These are phyloP conservation scores for Rubia yunnanensis DNA, from an alignment of 257 asterid species.

Conservation along the genomic window DNA sequence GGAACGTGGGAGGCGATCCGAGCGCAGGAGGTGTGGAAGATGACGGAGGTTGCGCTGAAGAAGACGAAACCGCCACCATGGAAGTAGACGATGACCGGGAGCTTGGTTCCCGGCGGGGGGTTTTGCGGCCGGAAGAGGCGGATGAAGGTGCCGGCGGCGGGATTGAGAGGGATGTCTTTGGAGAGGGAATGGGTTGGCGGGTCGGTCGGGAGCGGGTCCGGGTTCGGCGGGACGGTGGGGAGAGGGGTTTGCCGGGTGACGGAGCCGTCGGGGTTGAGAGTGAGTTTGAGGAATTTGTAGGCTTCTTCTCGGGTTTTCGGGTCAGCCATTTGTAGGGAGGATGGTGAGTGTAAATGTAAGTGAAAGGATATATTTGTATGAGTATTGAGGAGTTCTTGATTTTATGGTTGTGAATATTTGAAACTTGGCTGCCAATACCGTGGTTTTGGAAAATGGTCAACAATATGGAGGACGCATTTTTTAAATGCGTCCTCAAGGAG, in stretches of 20 bases:
- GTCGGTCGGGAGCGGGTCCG: conserved; percentile 7
- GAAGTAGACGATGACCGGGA: conserved; percentile 45
- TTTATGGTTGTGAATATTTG: too few relatives aligned
- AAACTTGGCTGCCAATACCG: too few relatives aligned
- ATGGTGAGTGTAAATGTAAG: too few relatives aligned
- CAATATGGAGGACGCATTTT: too few relatives aligned
- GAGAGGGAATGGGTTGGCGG: conserved; percentile 22
- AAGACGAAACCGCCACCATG: conserved; percentile 65
- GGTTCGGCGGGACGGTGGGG: conserved; percentile 34
- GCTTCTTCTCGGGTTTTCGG: conserved; percentile 21
- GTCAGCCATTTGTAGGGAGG: conserved; percentile 13
- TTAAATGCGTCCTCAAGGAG: too few relatives aligned
- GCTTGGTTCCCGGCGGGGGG: conserved; percentile 24
- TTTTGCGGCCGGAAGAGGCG: conserved; percentile 48
- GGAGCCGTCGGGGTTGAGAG: conserved; percentile 56
- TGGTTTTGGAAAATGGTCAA: too few relatives aligned
- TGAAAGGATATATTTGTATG: too few relatives aligned
- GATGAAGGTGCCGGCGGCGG: conserved; percentile 34
- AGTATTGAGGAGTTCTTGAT: too few relatives aligned
- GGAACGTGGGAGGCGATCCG: conserved; percentile 34
- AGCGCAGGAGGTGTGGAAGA: conserved; percentile 31
- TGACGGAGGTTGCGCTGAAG: conserved; percentile 20
- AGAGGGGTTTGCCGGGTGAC: conserved; percentile 23
- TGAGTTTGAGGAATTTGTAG: conserved; percentile 28
- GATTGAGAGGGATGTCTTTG: conserved; percentile 54